phyloP scores from a whole-genome alignment of 164 flowering plant genomes.

The Warburgia ugandensis region DNA sequence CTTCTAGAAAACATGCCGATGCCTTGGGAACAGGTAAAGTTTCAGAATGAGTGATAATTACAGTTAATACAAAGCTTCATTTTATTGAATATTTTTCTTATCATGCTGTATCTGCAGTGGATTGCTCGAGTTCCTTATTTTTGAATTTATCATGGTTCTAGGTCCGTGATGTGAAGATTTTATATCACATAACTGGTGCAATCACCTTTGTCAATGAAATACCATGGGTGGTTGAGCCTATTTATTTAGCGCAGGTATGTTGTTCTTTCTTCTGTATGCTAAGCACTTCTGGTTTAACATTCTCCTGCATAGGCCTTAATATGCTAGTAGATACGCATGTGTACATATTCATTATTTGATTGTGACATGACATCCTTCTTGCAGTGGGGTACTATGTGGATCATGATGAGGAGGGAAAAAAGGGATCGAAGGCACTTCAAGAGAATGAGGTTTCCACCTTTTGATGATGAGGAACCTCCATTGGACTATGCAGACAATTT shows the following conservation, averaged over 20 bases:
- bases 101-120: no score
- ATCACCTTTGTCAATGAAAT: constrained; percentile 98
- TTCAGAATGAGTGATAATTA: not conserved
- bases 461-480: constrained; percentile 99
- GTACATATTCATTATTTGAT: no score
- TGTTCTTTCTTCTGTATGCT: no score
- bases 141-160: constrained; percentile 14
- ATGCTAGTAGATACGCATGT: not conserved
- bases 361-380: constrained; percentile 9
- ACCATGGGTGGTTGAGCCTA: constrained; percentile 99
- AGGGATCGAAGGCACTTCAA: constrained; percentile 97
- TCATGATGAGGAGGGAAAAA: constrained; percentile 99
- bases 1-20: constrained; percentile 99
- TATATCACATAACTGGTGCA: constrained; percentile 99
- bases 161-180: constrained; percentile 95
- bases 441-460: constrained; percentile 98
- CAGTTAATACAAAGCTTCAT: no score
- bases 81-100: no score
- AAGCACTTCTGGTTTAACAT: no score
- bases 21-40: constrained; percentile 97
- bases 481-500: constrained; percentile 98
- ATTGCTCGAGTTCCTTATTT: not conserved
- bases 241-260: constrained; percentile 90
- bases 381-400: constrained; percentile 99
- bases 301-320: no score